phyloP scores from a whole-genome alignment of 345 rosid species.

The Alliaria petiolata region DNA sequence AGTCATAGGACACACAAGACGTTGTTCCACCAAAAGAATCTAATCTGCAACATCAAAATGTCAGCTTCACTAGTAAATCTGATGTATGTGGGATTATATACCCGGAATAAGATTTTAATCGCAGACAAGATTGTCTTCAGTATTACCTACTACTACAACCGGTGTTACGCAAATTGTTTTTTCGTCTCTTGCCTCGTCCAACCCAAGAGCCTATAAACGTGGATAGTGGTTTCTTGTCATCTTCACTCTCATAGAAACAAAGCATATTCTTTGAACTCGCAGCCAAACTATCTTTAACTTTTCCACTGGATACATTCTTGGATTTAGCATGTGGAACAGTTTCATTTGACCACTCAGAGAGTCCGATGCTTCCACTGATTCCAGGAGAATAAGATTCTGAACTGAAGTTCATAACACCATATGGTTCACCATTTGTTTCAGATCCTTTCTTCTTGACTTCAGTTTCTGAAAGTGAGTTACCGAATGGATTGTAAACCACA shows the following conservation, averaged over 20 bases:
- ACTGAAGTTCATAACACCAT: slow-evolving; percentile 37
- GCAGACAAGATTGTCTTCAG: slow-evolving; percentile 1
- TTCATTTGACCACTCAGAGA: slow-evolving; percentile 49
- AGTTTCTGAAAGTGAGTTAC: slow-evolving; percentile 51
- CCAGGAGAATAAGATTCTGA: slow-evolving; percentile 73
- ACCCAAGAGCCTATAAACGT: slow-evolving; percentile 31
- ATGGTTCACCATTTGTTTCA: slow-evolving; percentile 34
- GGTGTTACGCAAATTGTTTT: slow-evolving; percentile 47
- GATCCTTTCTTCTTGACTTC: slow-evolving; percentile 50
- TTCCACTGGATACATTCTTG: slow-evolving; percentile 32
- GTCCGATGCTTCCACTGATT: slow-evolving; percentile 43
- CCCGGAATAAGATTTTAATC: slow-evolving; percentile 15
- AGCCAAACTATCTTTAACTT: slow-evolving; percentile 15
- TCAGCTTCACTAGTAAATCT: slow-evolving; percentile 24
- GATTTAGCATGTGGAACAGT: slow-evolving; percentile 38
- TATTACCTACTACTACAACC: slow-evolving; percentile 30
- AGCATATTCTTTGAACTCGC: slow-evolving; percentile 19
- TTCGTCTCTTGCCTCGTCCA: slow-evolving; percentile 31
- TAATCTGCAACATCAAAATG: slow-evolving; percentile 9
- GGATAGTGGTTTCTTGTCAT: slow-evolving; percentile 44
- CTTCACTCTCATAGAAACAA: slow-evolving; percentile 37
- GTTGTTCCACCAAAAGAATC: slow-evolving; percentile 27
- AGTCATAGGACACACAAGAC: slow-evolving; percentile 31
- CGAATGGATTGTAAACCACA: background rate
- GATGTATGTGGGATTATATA: slow-evolving; percentile 28